Base-by-base conservation (phyloP, 805 yeast species). In the Saturnispora besseyi region DNA sequence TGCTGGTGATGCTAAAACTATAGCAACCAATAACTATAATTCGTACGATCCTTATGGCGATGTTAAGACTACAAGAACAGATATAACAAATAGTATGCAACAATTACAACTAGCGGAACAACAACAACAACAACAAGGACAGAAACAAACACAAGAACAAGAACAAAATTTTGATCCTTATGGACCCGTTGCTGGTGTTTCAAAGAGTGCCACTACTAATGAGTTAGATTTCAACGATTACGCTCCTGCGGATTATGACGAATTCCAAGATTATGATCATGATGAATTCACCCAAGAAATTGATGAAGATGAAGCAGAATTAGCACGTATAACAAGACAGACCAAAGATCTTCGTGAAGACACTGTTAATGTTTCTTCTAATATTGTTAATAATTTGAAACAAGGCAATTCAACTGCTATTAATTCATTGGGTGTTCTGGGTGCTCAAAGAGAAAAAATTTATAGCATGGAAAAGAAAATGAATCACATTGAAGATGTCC, bases 371-470 rank as follows among this genome's bases (percentile, higher is more conserved):
- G 81, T 90, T 37, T 85, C 97, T 0, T 77, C 95, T 61, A 88
- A 88, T 59, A 89, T 95, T 1, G 68, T 93, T 31, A 76, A 76
- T 48, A 74, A 80, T 71, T 84, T 87, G 2, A 76, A 78, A 51
- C 83, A 82, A 50, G 89, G 90, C 1, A 88, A 83, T 60, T 77
- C 76, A 53, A 73, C 83, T 5, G 91, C 88, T 34, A 72, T 82
- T 54, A 90, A 91, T 62, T 84, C 97, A 0, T 67, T 91, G 54
- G 97, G 96, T 29, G 79, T 87, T 79, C 74, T 93, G 45, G 99
- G 99, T 26, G 78, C 90, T n/a, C 98, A 93, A 66, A 81, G 93
- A 51, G 96, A 89, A 62, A 74, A 87, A 45, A 71, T 93, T 55
- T 86, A 84, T 64, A 80, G 79, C 59, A 81, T 90, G 21, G 96